phyloP scores from a whole-genome alignment of 352 stramenopile species.

The Globisporangium radiosum region DNA sequence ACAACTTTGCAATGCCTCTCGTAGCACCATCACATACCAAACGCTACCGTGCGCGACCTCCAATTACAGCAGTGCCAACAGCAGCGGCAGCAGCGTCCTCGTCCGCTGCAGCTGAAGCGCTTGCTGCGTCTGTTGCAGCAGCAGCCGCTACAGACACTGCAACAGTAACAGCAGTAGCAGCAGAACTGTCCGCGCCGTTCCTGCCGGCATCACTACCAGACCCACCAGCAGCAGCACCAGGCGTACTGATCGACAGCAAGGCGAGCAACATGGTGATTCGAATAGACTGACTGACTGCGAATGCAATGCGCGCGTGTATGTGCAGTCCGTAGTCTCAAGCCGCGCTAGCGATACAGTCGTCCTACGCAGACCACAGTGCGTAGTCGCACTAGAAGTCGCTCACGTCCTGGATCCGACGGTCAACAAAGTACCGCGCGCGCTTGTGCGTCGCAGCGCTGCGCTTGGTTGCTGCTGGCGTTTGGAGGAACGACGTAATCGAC shows the following conservation, averaged over 20 bases:
- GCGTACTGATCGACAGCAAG: background rate
- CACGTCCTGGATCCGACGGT: constrained; percentile 56
- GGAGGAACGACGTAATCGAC: constrained; percentile 77
- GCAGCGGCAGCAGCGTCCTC: background rate
- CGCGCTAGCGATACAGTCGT: too few relatives aligned
- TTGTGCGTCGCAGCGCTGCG: constrained; percentile 3
- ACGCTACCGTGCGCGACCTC: too few relatives aligned
- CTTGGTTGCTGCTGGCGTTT: constrained; percentile 20
- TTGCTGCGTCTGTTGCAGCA: background rate
- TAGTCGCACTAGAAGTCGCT: constrained; percentile 39
- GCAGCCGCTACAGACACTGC: background rate
- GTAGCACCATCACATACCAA: background rate
- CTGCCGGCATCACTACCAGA: background rate
- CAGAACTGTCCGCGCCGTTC: too few relatives aligned
- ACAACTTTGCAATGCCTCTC: background rate
- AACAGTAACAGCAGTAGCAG: too few relatives aligned
- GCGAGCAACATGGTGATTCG: background rate
- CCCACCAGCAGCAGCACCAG: too few relatives aligned
- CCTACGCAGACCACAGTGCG: too few relatives aligned
- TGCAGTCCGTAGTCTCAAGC: too few relatives aligned
- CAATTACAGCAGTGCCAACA: background rate
- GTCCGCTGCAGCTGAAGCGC: background rate
- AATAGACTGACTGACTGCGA: background rate
- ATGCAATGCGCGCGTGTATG: background rate
- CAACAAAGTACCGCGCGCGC: constrained; percentile 45